Evolutionary conservation across 495 filamentous ascomycete genomes (phyloP).

Genomic region (Alectoria sarmentosa): DNA sequence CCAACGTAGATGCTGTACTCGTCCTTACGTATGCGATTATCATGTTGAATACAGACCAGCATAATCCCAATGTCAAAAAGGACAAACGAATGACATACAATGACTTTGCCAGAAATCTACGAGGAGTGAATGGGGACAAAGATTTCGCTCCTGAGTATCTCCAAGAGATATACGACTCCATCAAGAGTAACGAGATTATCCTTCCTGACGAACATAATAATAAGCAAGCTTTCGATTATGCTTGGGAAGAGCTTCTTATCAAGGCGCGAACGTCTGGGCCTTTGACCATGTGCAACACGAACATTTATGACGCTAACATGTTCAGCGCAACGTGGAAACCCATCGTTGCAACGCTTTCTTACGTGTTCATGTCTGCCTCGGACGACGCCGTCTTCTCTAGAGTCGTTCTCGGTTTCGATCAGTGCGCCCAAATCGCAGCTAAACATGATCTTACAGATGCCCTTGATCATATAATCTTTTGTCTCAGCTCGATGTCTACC

Average conservation of each 20-base stretch:
- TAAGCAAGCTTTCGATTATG: slow-evolving; percentile 90
- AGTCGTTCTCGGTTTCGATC: slow-evolving; percentile 89
- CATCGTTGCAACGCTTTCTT: slow-evolving; percentile 88
- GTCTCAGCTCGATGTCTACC: slow-evolving; percentile 82
- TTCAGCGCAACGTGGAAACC: slow-evolving; percentile 95
- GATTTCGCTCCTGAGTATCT: slow-evolving; percentile 85
- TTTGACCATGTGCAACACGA: slow-evolving; percentile 77
- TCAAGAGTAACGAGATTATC: slow-evolving; percentile 90
- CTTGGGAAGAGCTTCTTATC: slow-evolving; percentile 88
- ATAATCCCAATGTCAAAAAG: slow-evolving; percentile 84
- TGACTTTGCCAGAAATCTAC: slow-evolving; percentile 80
- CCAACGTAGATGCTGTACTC: slow-evolving; percentile 82
- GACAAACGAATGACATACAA: slow-evolving; percentile 70
- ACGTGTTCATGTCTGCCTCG: slow-evolving; percentile 97
- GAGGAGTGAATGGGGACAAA: slow-evolving; percentile 77
- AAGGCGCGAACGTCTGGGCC: slow-evolving; percentile 73
- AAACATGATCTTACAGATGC: slow-evolving; percentile 78
- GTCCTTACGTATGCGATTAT: slow-evolving; percentile 94
- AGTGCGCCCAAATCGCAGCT: slow-evolving; percentile 89
- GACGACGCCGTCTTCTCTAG: slow-evolving; percentile 95
- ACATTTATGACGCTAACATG: slow-evolving; percentile 95
- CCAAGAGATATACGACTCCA: slow-evolving; percentile 81
- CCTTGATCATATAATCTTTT: slow-evolving; percentile 84
- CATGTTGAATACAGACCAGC: slow-evolving; percentile 89
- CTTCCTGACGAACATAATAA: slow-evolving; percentile 96